A percentile compares a stretch with the other conserved stretches of the same genome.
Evolutionary conservation across 805 yeast genomes (phyloP).

Genomic region (Starmera dryadoides): DNA sequence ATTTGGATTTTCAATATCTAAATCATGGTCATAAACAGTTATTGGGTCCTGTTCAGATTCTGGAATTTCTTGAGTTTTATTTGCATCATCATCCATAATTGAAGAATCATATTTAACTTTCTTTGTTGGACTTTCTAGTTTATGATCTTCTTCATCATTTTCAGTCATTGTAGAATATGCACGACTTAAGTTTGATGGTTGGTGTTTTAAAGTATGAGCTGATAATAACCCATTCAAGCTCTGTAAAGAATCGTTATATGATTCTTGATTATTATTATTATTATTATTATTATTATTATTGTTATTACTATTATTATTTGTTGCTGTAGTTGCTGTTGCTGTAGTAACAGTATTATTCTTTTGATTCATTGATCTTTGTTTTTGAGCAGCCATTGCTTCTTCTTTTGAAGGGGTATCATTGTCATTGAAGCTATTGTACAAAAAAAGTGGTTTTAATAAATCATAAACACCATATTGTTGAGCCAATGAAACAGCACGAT

Average conservation of each 20-base stretch:
- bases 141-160: constrained; percentile 20
- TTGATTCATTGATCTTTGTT: constrained; percentile 20
- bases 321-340: too few species aligned
- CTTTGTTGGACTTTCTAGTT: constrained; percentile 30
- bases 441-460: constrained; percentile 56
- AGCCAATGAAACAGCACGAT: constrained; percentile 54
- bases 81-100: background rate
- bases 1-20: constrained; percentile 32
- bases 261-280: too few species aligned
- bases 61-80: background rate
- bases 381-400: constrained; percentile 33
- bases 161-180: constrained; percentile 25
- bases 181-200: constrained; percentile 17
- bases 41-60: background rate
- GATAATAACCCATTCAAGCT: constrained; percentile 8
- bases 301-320: too few species aligned
- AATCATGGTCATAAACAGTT: constrained; percentile 27
- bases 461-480: constrained; percentile 53
- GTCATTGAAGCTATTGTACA: constrained; percentile 30
- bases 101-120: constrained; percentile 17
- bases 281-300: too few species aligned
- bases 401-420: constrained; percentile 41
- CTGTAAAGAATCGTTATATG: constrained; percentile 3
- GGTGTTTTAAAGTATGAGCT: constrained; percentile 10
- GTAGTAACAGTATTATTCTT: constrained; percentile 1